Conservation (phyloP, 257 asterid species). For the Gentiana macrophylla region DNA sequence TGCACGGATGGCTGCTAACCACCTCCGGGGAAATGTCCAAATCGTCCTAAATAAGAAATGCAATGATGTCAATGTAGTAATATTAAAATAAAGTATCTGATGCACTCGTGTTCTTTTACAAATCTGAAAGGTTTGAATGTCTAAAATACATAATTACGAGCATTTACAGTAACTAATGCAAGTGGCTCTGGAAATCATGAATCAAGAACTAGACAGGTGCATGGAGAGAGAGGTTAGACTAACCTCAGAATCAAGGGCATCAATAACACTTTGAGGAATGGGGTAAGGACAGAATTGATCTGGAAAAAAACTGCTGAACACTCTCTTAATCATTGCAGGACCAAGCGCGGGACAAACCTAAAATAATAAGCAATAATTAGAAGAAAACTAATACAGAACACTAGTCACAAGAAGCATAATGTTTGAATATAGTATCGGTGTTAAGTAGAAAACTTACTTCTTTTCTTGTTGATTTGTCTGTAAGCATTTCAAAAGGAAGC, state of each 20-base stretch:
- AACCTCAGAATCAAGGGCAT: slow-evolving; percentile 63
- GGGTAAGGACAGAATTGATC: slow-evolving; percentile 88
- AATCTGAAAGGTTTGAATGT: too few species aligned
- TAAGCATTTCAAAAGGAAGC: slow-evolving; percentile 84
- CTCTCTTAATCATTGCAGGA: slow-evolving; percentile 54
- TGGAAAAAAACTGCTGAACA: slow-evolving; percentile 55
- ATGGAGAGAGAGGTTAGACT: slow-evolving; percentile 12
- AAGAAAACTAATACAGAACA: background rate
- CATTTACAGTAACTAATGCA: too few species aligned
- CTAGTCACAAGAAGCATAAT: background rate
- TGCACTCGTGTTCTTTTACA: too few species aligned
- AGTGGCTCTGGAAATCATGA: too few species aligned
- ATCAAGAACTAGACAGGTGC: background rate
- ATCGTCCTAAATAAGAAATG: slow-evolving; percentile 28
- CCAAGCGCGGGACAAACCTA: slow-evolving; percentile 84
- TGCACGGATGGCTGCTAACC: slow-evolving; percentile 45
- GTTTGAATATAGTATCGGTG: background rate
- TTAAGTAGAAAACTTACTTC: slow-evolving; percentile 34
- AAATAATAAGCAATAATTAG: background rate
- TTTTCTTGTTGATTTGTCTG: slow-evolving; percentile 60
- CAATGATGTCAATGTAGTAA: too few species aligned
- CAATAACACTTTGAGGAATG: slow-evolving; percentile 53
- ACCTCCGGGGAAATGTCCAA: slow-evolving; percentile 20
- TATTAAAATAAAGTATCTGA: too few species aligned
- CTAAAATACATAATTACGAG: too few species aligned